Percentiles rank a stretch among this genome's conserved stretches.
These are phyloP conservation scores for Peniophora sp. DNA, from an alignment of 1,284 basidiomycete genomes.

Conservation along the genomic window DNA sequence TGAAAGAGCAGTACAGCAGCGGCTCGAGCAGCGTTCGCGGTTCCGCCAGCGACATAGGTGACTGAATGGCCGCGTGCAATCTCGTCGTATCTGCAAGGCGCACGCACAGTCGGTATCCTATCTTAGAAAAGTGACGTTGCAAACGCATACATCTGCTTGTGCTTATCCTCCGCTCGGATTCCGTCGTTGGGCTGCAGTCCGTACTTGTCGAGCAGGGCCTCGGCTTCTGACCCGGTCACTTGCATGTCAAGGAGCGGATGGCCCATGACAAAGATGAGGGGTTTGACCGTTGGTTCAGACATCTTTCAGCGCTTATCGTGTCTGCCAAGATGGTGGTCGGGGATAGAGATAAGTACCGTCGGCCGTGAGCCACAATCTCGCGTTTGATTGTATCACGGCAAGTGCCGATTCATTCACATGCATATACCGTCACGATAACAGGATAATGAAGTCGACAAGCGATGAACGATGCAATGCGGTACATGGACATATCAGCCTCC, in stretches of 20 bases:
- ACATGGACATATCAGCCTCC: no score
- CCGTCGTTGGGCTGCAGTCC: constrained; percentile 85
- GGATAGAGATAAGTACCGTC: no score
- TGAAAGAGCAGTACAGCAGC: constrained; percentile 59
- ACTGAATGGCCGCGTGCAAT: constrained; percentile 65
- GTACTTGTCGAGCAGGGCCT: constrained; percentile 78
- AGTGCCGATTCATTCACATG: no score
- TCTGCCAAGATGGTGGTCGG: no score
- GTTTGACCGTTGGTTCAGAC: background rate
- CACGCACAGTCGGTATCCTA: background rate
- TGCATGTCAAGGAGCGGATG: constrained; percentile 81
- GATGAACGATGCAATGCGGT: no score
- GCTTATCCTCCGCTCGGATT: constrained; percentile 81
- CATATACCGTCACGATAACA: no score
- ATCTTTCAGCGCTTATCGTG: no score
- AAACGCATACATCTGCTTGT: constrained; percentile 58
- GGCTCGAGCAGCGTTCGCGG: constrained; percentile 84
- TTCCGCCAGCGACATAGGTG: constrained; percentile 87
- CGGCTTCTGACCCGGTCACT: constrained; percentile 54
- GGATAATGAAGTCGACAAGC: no score
- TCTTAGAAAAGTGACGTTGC: background rate
- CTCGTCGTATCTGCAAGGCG: constrained; percentile 67
- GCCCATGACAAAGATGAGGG: constrained; percentile 36
- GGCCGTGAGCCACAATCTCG: no score
- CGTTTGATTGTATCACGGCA: no score